Evolutionary conservation across 495 filamentous ascomycete genomes (phyloP), one percentile per base, ranked within the genome.

Genomic region (Sphaerosporella brunnea): DNA sequence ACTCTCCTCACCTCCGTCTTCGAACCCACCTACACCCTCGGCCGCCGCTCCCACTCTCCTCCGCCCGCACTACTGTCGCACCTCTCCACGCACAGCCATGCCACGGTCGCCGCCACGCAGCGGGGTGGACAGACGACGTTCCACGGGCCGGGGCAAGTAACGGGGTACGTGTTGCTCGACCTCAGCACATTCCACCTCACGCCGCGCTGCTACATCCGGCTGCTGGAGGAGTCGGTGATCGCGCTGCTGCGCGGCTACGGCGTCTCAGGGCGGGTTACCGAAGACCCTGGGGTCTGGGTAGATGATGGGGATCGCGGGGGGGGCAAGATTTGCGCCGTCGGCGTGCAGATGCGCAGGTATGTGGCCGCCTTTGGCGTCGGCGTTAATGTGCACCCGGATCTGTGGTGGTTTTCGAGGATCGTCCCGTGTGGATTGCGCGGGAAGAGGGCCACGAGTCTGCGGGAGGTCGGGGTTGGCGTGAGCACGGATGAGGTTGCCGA

Each of bases 101-200:
- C 84, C 16, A 72, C 77, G 16, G 71, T 92, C 54, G 61, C 74
- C 32, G 69, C 77, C 45, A 78, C 84, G 4, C 72, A 78, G 5
- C 78, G 90, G 37, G 90, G 90, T 52, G 90, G 90, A 0, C 82
- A 90, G 49, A 87, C 82, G 0, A 96, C 90, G 3, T 97, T 93
- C 67, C 90, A 97, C 60, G 90, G 90, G 0, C 90, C 90, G 0
- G 90, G 90, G 0, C 90, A 97, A 61, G 65, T 88, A 50, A 82
- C 94, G 20, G 78, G 84, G 10, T 97, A 93, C 63, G 83, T 88
- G 11, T 75, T 96, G 32, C 63, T 90, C 18, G 83, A 93, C 58
- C 69, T 95, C 15, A 64, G 66, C n/a, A 55, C 64, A 0, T 68
- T 80, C 23, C 64, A 64, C 26, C 64, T 74, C 23, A 65, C 61